phyloP scores from a whole-genome alignment of 2,329 filamentous ascomycete genomes.

The Pyricularia sp. region DNA sequence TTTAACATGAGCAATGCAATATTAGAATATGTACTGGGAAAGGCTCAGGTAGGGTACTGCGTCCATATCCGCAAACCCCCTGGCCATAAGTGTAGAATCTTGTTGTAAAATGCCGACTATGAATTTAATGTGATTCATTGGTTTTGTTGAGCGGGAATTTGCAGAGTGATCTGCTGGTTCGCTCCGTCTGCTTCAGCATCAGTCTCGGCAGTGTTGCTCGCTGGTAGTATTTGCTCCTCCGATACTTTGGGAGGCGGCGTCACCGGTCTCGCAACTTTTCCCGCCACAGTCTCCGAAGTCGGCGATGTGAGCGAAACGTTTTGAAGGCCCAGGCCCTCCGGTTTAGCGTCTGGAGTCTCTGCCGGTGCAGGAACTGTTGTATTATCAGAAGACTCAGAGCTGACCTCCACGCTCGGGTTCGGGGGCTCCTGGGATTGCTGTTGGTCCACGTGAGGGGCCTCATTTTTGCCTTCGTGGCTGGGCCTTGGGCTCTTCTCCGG shows the following conservation, averaged over 20 bases:
- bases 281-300: neutral
- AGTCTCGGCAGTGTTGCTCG: neutral
- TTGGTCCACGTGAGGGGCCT: neutral
- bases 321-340: neutral
- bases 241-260: neutral
- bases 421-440: neutral
- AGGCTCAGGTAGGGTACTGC: neutral
- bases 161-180: neutral
- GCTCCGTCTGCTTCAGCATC: neutral
- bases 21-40: neutral
- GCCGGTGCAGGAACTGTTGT: neutral
- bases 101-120: neutral
- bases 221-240: neutral
- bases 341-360: neutral
- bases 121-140: neutral
- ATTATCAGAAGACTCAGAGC: neutral
- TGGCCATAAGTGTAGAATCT: neutral
- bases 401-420: neutral
- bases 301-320: neutral
- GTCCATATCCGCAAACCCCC: neutral
- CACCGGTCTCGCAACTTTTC: neutral
- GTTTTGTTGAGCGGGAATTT: neutral
- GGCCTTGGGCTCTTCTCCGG: slow-evolving; percentile 1
- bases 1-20: neutral
- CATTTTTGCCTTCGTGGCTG: neutral